phyloP scores from a whole-genome alignment of 805 yeast genomes.

The Suhomyces kilbournensis region DNA sequence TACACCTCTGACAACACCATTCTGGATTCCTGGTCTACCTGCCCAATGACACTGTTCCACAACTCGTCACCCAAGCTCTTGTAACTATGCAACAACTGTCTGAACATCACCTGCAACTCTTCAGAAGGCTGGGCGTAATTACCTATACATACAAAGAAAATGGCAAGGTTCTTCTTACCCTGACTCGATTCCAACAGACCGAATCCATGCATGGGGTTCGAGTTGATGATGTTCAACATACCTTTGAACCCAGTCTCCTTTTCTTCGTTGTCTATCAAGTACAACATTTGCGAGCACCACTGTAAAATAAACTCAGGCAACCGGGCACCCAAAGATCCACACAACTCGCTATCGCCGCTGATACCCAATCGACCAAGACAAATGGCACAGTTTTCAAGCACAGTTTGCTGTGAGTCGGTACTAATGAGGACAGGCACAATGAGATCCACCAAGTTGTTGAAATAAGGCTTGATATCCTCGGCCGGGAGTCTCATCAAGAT shows the following conservation, averaged over 20 bases:
- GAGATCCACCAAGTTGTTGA: slow-evolving; percentile 51
- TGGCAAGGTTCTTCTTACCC: slow-evolving; percentile 46
- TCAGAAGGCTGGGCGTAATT: slow-evolving; percentile 51
- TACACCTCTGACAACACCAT: slow-evolving; percentile 18
- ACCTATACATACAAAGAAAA: slow-evolving; percentile 59
- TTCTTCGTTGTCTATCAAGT: slow-evolving; percentile 76
- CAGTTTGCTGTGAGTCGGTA: slow-evolving; percentile 54
- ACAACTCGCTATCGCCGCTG: slow-evolving; percentile 45
- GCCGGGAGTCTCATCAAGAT: slow-evolving; percentile 58
- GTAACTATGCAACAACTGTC: slow-evolving; percentile 45
- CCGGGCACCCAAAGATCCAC: slow-evolving; percentile 50
- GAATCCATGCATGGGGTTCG: slow-evolving; percentile 63
- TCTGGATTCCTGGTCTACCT: slow-evolving; percentile 30
- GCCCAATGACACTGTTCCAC: slow-evolving; percentile 30
- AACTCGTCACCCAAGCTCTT: slow-evolving; percentile 45
- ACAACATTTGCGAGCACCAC: slow-evolving; percentile 72
- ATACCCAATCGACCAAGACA: slow-evolving; percentile 85
- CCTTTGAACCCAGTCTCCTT: slow-evolving; percentile 87
- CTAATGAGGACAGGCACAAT: slow-evolving; percentile 60
- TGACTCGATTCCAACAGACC: slow-evolving; percentile 43
- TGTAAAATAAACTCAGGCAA: slow-evolving; percentile 53
- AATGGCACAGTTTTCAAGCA: slow-evolving; percentile 83
- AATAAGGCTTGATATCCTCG: slow-evolving; percentile 48
- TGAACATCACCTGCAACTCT: slow-evolving; percentile 42
- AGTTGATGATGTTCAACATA: slow-evolving; percentile 63